These are phyloP conservation scores for Paraphaeosphaeria minitans DNA, from an alignment of 2,329 filamentous ascomycete genomes.

Conservation along the genomic window DNA sequence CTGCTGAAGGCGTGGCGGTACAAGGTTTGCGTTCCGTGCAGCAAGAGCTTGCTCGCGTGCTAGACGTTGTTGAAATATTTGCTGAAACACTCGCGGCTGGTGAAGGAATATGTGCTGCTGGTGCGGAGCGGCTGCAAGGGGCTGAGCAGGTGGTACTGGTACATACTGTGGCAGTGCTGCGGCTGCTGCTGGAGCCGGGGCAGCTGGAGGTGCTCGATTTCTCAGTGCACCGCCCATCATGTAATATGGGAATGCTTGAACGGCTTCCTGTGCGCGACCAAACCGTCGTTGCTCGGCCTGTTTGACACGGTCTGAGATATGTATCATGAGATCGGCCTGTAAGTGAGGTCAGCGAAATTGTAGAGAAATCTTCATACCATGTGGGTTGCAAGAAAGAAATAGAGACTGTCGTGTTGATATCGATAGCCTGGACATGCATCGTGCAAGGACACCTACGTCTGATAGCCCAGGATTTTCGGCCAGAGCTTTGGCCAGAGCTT, in stretches of 20 bases:
- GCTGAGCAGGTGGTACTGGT: background rate
- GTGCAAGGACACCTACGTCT: slow-evolving; percentile 37
- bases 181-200: slow-evolving; percentile 4
- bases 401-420: background rate
- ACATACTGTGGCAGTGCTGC: slow-evolving; percentile 22
- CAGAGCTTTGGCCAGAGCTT: slow-evolving; percentile 60
- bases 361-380: background rate
- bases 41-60: too few species aligned
- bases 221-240: slow-evolving; percentile 27
- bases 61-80: background rate
- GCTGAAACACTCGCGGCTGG: background rate
- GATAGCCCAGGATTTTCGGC: slow-evolving; percentile 66
- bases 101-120: background rate
- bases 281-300: slow-evolving; percentile 35
- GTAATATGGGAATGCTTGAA: slow-evolving; percentile 26
- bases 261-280: slow-evolving; percentile 19
- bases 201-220: background rate
- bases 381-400: background rate
- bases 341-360: background rate
- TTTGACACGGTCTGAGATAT: slow-evolving; percentile 60
- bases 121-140: background rate
- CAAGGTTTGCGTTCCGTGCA: background rate
- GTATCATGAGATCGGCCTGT: slow-evolving; percentile 57
- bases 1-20: background rate
- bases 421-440: background rate